Percentiles rank a stretch among this genome's conserved stretches.
These are phyloP conservation scores for Raddia guianensis DNA, from an alignment of 176 grass and related monocot genomes.

Conservation along the genomic window DNA sequence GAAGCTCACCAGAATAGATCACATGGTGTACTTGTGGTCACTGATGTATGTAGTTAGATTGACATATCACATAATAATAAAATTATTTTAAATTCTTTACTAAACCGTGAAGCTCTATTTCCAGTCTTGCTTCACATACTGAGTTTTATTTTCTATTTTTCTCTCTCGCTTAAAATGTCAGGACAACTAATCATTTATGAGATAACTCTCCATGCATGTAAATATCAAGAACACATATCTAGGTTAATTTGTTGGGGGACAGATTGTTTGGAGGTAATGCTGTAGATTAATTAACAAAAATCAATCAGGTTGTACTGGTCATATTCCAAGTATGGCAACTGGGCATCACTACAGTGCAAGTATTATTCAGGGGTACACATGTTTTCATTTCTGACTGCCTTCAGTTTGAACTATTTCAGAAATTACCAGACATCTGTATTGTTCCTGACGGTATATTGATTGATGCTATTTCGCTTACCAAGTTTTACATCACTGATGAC, in stretches of 20 bases:
- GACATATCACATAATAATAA: neutral
- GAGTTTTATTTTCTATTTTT: neutral
- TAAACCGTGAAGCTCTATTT: neutral
- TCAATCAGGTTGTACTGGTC: neutral
- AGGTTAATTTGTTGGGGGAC: neutral
- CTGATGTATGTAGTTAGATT: neutral
- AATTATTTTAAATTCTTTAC: neutral
- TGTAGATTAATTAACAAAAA: neutral
- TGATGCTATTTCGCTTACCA: conserved; percentile 59
- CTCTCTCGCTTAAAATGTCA: neutral
- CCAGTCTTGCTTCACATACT: neutral
- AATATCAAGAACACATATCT: neutral
- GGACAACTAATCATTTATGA: neutral
- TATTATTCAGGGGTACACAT: neutral
- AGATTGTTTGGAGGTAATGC: neutral
- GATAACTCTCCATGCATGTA: neutral
- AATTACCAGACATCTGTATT: conserved; percentile 52
- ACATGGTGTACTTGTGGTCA: too few species aligned
- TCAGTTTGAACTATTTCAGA: conserved; percentile 29
- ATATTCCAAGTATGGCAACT: neutral
- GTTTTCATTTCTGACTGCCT: neutral
- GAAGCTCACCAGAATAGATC: too few species aligned
- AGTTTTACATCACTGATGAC: conserved; percentile 55
- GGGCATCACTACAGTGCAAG: neutral
- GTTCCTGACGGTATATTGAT: conserved; percentile 53